Conservation (phyloP, 2,329 filamentous ascomycete species). For the Cladosporium sp. region DNA sequence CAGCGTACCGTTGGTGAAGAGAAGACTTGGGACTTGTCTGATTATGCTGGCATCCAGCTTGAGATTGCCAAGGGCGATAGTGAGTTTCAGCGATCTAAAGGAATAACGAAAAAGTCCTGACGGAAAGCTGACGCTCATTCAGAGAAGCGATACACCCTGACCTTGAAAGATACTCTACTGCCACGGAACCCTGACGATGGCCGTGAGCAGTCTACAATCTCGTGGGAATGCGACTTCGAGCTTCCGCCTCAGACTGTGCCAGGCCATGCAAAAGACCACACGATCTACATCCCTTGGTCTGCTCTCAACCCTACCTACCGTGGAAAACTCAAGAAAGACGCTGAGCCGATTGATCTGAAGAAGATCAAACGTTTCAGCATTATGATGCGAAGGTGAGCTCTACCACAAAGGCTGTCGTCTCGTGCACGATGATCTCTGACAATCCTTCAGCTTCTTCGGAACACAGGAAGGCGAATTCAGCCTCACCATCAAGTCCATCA, state of each 20-base stretch:
- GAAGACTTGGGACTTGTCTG: slow-evolving; percentile 59
- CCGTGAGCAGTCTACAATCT: slow-evolving; percentile 66
- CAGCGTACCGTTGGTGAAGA: slow-evolving; percentile 62
- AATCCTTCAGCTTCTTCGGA: slow-evolving; percentile 61
- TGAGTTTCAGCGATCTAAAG: slow-evolving; percentile 16
- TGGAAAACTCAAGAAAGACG: slow-evolving; percentile 61
- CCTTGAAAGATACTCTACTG: slow-evolving; percentile 66
- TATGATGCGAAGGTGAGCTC: slow-evolving; percentile 72
- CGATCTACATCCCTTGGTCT: slow-evolving; percentile 58
- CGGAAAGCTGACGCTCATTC: not conserved
- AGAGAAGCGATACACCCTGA: slow-evolving; percentile 67
- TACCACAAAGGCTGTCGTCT: too few relatives aligned
- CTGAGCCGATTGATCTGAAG: slow-evolving; percentile 54
- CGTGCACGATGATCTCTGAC: slow-evolving; percentile 14
- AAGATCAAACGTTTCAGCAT: slow-evolving; percentile 65
- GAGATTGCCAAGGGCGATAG: slow-evolving; percentile 52
- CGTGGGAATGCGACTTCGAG: slow-evolving; percentile 69
- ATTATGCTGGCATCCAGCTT: slow-evolving; percentile 59
- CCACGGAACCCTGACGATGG: slow-evolving; percentile 56
- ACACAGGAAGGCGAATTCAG: slow-evolving; percentile 66
- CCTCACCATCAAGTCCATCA: slow-evolving; percentile 53
- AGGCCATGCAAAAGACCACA: slow-evolving; percentile 23
- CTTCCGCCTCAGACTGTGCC: slow-evolving; percentile 28
- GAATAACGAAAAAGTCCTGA: too few relatives aligned
- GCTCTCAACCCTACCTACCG: slow-evolving; percentile 69